phyloP scores from a whole-genome alignment of 305 asterid species.

The Striga hermonthica region DNA sequence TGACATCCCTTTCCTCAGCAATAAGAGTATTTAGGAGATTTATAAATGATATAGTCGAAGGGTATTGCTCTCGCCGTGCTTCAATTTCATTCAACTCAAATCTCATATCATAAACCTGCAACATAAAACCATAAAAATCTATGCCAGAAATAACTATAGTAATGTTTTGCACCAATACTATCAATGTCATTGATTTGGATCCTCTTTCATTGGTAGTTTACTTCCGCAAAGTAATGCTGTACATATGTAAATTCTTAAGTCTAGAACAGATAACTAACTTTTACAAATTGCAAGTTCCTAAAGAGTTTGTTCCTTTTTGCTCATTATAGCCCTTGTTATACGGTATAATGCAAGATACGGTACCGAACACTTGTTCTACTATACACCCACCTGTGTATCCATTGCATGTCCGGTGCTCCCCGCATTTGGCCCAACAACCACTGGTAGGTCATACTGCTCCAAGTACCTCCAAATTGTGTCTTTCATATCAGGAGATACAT shows the following conservation, averaged over 20 bases:
- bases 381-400: conserved; percentile 64
- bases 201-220: not conserved
- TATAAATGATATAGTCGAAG: conserved; percentile 89
- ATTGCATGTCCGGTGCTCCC: conserved; percentile 52
- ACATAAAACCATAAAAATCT: conserved; percentile 10
- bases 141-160: not conserved
- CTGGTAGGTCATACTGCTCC: conserved; percentile 95
- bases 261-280: not conserved
- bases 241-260: not conserved
- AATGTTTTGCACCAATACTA: no score
- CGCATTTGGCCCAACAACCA: conserved; percentile 70
- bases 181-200: not conserved
- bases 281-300: not conserved
- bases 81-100: conserved; percentile 95
- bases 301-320: not conserved
- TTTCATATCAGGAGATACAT: conserved; percentile 74
- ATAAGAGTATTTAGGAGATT: conserved; percentile 76
- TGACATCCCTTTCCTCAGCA: conserved; percentile 76
- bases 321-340: not conserved
- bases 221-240: not conserved
- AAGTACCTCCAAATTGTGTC: conserved; percentile 89
- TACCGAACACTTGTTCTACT: not conserved
- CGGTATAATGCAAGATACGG: not conserved
- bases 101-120: conserved; percentile 95
- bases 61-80: conserved; percentile 95